These are phyloP conservation scores for Phytophthora pseudosyringae DNA, from an alignment of 352 stramenopile genomes.

Conservation along the genomic window DNA sequence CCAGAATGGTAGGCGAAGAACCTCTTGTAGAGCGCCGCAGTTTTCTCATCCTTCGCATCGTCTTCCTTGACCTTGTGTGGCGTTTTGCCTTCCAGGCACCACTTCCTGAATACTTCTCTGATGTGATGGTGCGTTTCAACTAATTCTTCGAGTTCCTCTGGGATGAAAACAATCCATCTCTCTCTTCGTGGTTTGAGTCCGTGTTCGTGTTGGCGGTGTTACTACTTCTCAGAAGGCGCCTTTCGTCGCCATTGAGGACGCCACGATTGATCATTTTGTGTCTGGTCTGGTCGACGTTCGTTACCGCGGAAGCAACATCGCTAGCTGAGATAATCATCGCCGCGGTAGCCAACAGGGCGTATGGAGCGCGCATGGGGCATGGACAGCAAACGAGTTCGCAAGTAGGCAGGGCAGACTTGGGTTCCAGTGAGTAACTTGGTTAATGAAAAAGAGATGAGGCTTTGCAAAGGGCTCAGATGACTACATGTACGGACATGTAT, in stretches of 20 bases:
- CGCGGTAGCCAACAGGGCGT: background rate
- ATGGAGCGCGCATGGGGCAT: background rate
- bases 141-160: constrained; percentile 14
- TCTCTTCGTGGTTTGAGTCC: constrained; percentile 9
- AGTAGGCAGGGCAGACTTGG: background rate
- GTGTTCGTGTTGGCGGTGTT: background rate
- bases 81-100: constrained; percentile 21
- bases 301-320: background rate
- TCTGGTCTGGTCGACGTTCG: too few species aligned
- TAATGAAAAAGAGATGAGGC: constrained; percentile 1
- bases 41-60: background rate
- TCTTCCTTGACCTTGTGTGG: constrained; percentile 1
- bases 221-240: background rate
- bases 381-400: background rate
- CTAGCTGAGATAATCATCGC: background rate
- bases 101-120: constrained; percentile 14
- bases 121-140: constrained; percentile 19
- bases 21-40: constrained; percentile 10
- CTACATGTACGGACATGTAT: too few species aligned
- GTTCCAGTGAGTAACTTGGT: background rate
- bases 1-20: background rate
- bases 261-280: background rate
- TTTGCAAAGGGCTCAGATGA: too few species aligned
- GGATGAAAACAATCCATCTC: constrained; percentile 5
- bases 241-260: background rate